These are phyloP conservation scores for Gryganskiella cystojenkinii DNA, from an alignment of 192 early-diverging fungal genomes.

Conservation along the genomic window DNA sequence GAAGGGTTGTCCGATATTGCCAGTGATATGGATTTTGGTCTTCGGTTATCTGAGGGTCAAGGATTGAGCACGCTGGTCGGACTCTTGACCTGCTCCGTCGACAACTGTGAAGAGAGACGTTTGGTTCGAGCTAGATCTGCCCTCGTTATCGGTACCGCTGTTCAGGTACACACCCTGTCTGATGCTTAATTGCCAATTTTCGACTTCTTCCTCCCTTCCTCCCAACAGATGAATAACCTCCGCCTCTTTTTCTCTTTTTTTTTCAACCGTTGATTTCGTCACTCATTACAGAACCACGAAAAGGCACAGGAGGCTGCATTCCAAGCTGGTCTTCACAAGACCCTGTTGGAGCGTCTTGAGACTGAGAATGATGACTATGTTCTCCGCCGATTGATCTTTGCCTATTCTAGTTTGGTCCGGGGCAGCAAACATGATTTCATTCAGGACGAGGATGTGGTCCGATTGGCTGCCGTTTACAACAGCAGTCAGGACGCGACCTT, in stretches of 20 bases:
- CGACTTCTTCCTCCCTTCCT: not conserved
- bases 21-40: conserved; percentile 67
- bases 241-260: not conserved
- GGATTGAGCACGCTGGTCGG: conserved; percentile 45
- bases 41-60: conserved; percentile 53
- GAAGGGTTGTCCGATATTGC: conserved; percentile 66
- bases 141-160: conserved; percentile 60
- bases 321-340: conserved; percentile 33
- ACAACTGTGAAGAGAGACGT: conserved; percentile 15
- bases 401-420: conserved; percentile 38
- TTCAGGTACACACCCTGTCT: conserved; percentile 57
- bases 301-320: conserved; percentile 36
- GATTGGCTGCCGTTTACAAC: conserved; percentile 25
- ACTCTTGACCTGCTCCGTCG: conserved; percentile 45
- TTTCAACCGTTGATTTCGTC: not conserved
- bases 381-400: conserved; percentile 26
- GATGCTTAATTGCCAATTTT: not conserved
- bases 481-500: conserved; percentile 9
- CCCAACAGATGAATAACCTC: not conserved
- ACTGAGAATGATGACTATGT: conserved; percentile 21
- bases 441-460: conserved; percentile 23
- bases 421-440: conserved; percentile 15
- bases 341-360: conserved; percentile 23
- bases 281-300: conserved; percentile 29
- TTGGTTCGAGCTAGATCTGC: conserved; percentile 57